Evolutionary conservation across 1,284 basidiomycete species (phyloP).

Genomic region (Gymnopus androsaceus): DNA sequence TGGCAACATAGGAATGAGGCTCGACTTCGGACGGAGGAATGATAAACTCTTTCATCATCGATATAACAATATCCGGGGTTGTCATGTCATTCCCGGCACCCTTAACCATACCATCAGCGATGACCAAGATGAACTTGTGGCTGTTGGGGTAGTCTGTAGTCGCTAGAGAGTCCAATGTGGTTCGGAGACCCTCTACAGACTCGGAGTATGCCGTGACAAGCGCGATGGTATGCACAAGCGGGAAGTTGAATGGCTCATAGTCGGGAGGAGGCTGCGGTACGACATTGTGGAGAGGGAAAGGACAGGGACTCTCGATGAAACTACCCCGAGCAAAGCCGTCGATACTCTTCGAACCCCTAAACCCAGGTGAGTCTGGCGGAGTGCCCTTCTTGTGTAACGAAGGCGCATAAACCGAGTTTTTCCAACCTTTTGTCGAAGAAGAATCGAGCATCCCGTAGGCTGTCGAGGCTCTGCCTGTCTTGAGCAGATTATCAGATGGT

Average conservation of each 20-base stretch:
- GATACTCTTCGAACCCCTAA: constrained; percentile 76
- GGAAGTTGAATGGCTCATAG: constrained; percentile 96
- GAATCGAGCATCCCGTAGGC: constrained; percentile 75
- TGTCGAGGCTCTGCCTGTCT: constrained; percentile 70
- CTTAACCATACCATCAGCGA: constrained; percentile 98
- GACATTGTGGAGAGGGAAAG: constrained; percentile 90
- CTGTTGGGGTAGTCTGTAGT: constrained; percentile 99
- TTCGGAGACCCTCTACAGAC: constrained; percentile 93
- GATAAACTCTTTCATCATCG: constrained; percentile 98
- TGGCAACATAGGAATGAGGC: constrained; percentile 95
- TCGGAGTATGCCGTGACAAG: constrained; percentile 99
- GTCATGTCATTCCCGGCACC: constrained; percentile 86
- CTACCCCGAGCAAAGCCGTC: constrained; percentile 42
- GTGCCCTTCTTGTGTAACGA: constrained; percentile 54
- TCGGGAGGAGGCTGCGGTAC: constrained; percentile 91
- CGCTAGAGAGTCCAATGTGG: constrained; percentile 95
- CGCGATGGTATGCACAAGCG: constrained; percentile 91
- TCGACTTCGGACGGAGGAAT: constrained; percentile 87
- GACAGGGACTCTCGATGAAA: constrained; percentile 74
- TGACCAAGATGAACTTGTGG: constrained; percentile 94
- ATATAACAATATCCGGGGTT: constrained; percentile 92
- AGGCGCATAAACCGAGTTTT: constrained; percentile 65
- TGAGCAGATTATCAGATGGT: constrained; percentile 71
- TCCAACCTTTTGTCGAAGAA: constrained; percentile 50
- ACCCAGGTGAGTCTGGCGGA: constrained; percentile 76